Conservation (phyloP, 768 basidiomycete genomes). For the Galerina sulciceps region DNA sequence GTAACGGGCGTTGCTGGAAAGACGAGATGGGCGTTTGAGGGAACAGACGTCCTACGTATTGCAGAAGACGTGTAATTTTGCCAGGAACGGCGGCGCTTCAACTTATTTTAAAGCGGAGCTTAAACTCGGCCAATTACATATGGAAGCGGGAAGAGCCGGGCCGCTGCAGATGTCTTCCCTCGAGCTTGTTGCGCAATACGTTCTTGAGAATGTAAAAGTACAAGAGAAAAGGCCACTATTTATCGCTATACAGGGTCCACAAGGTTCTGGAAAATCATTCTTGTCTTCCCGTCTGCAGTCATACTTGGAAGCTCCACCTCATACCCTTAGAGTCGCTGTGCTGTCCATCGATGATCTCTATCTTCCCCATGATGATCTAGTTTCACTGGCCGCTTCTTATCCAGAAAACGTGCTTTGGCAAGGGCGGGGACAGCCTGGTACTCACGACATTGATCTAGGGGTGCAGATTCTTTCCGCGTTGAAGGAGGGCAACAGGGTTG, state of each 20-base stretch:
- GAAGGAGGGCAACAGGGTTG: slow-evolving; percentile 42
- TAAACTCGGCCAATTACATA: slow-evolving; percentile 14
- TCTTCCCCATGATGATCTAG: slow-evolving; percentile 68
- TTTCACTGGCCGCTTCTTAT: slow-evolving; percentile 54
- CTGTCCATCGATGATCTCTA: slow-evolving; percentile 89
- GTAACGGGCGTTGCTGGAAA: slow-evolving; percentile 21
- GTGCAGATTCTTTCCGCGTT: slow-evolving; percentile 53
- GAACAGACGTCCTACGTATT: slow-evolving; percentile 18
- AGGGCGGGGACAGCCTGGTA: slow-evolving; percentile 93
- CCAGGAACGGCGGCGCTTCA: slow-evolving; percentile 14
- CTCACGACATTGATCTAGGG: slow-evolving; percentile 82
- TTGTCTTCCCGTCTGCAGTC: slow-evolving; percentile 62
- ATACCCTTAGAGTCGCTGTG: slow-evolving; percentile 59
- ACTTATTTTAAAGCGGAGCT: slow-evolving; percentile 37
- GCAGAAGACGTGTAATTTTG: slow-evolving; percentile 26
- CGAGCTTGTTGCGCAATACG: slow-evolving; percentile 32
- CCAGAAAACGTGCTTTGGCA: slow-evolving; percentile 69
- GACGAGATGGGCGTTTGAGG: slow-evolving; percentile 8
- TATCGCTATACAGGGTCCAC: slow-evolving; percentile 90
- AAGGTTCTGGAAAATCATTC: slow-evolving; percentile 92
- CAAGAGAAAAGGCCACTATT: slow-evolving; percentile 60
- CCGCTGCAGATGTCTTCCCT: slow-evolving; percentile 32
- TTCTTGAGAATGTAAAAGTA: slow-evolving; percentile 35
- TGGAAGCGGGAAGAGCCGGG: not conserved
- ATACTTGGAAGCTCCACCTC: slow-evolving; percentile 45